These are phyloP conservation scores for Sporothrix sp. DNA, from an alignment of 2,329 filamentous ascomycete genomes.

Conservation along the genomic window DNA sequence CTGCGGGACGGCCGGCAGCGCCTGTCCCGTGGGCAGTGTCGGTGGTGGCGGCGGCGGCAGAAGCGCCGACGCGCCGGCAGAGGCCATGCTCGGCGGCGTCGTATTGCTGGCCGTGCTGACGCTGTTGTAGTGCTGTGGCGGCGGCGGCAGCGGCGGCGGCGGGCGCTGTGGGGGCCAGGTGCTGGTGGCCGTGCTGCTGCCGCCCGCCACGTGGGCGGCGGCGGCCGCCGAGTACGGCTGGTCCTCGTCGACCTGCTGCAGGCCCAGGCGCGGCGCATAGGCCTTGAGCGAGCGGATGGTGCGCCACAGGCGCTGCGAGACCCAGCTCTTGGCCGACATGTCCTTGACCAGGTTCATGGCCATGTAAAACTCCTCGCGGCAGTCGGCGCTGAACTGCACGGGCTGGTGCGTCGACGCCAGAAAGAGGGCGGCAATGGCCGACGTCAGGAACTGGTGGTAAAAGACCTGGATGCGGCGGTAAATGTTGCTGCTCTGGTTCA, in stretches of 20 bases:
- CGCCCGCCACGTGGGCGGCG: slow-evolving; percentile 21
- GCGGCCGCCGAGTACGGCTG: slow-evolving; percentile 42
- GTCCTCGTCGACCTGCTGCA: slow-evolving; percentile 41
- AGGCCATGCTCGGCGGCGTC: not conserved
- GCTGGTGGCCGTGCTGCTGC: not conserved
- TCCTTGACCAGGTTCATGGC: slow-evolving; percentile 65
- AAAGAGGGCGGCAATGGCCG: slow-evolving; percentile 65
- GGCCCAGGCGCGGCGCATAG: slow-evolving; percentile 59
- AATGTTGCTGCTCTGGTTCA: slow-evolving; percentile 62
- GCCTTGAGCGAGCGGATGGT: slow-evolving; percentile 62
- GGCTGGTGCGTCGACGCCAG: slow-evolving; percentile 68
- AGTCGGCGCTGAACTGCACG: slow-evolving; percentile 56
- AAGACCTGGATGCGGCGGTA: slow-evolving; percentile 65
- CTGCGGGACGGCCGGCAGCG: not conserved
- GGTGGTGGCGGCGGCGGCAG: not conserved
- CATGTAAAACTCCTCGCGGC: slow-evolving; percentile 70
- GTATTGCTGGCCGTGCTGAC: too few species aligned
- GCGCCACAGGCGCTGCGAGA: slow-evolving; percentile 64
- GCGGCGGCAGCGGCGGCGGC: not conserved
- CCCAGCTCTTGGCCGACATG: slow-evolving; percentile 59
- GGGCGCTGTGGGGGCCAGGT: not conserved
- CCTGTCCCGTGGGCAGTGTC: not conserved
- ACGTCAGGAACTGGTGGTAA: slow-evolving; percentile 72
- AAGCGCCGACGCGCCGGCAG: not conserved
- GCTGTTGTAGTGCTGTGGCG: slow-evolving; percentile 6